Evolutionary conservation across 2,329 filamentous ascomycete species (phyloP).

Genomic region (Decorospora gaudefroyi): DNA sequence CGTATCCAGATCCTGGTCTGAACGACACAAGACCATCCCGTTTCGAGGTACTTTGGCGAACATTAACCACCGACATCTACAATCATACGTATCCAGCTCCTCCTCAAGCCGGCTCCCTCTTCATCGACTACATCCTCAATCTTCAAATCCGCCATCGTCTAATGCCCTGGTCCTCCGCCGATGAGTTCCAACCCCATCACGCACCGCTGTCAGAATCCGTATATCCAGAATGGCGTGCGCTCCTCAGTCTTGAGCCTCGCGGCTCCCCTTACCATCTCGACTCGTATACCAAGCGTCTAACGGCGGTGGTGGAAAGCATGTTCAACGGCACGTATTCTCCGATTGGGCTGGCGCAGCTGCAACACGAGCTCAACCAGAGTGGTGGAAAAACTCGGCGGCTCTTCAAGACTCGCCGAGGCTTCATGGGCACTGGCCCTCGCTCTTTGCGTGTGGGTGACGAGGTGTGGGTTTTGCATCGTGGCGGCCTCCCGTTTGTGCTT

Average conservation of each 20-base stretch:
- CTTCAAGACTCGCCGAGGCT: slow-evolving; percentile 26
- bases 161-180: slow-evolving; percentile 33
- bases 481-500: slow-evolving; percentile 24
- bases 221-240: slow-evolving; percentile 34
- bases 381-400: slow-evolving; percentile 28
- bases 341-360: slow-evolving; percentile 32
- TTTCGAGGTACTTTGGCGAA: slow-evolving; percentile 32
- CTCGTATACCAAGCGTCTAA: slow-evolving; percentile 25
- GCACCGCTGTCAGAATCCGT: slow-evolving; percentile 30
- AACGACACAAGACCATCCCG: slow-evolving; percentile 16
- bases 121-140: slow-evolving; percentile 38
- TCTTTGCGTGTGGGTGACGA: slow-evolving; percentile 28
- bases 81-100: slow-evolving; percentile 28
- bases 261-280: slow-evolving; percentile 23
- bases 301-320: slow-evolving; percentile 28
- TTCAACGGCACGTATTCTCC: slow-evolving; percentile 37
- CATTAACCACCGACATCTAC: slow-evolving; percentile 33
- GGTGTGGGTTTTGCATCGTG: slow-evolving; percentile 28
- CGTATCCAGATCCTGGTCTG: slow-evolving; percentile 19
- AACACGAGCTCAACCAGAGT: slow-evolving; percentile 36
- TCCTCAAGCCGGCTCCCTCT: slow-evolving; percentile 16
- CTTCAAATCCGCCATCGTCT: slow-evolving; percentile 34
- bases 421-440: slow-evolving; percentile 29
- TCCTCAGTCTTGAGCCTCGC: slow-evolving; percentile 27
- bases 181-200: slow-evolving; percentile 36